Evolutionary conservation across 2,329 filamentous ascomycete genomes (phyloP).

Genomic region (Fusarium verrucosum): DNA sequence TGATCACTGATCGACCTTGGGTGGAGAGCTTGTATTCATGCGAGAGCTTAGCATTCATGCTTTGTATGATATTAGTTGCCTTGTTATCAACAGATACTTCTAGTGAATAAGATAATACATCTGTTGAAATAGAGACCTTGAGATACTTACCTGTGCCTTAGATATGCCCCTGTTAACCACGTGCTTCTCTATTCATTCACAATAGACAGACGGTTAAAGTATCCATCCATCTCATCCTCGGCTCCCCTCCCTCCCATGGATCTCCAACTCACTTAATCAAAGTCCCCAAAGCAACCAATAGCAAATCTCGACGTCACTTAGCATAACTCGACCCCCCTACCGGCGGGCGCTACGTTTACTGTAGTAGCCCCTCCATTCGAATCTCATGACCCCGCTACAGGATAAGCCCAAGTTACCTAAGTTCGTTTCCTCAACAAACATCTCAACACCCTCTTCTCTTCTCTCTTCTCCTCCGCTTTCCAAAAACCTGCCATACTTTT

Average conservation of each 20-base stretch:
- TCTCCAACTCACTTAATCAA: not conserved
- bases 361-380: conserved; percentile 28
- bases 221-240: conserved; percentile 11
- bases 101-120: too few species aligned
- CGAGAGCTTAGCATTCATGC: too few species aligned
- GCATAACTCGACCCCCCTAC: conserved; percentile 9
- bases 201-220: conserved; percentile 3
- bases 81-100: too few species aligned
- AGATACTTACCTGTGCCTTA: not conserved
- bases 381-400: conserved; percentile 39
- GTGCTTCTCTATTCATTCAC: conserved; percentile 13
- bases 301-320: conserved; percentile 30
- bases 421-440: conserved; percentile 39
- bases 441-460: conserved; percentile 35
- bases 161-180: conserved; percentile 1
- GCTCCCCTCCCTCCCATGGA: too few species aligned
- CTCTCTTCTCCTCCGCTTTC: conserved; percentile 3
- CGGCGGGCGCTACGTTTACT: too few species aligned
- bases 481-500: not conserved
- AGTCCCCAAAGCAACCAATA: conserved; percentile 21
- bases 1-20: not conserved
- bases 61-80: too few species aligned
- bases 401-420: conserved; percentile 27
- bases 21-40: not conserved
- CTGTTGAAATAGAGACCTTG: not conserved